Evolutionary conservation across 345 rosid genomes (phyloP), one percentile per base, ranked within the genome.

Genomic region (thale cress (Arabidopsis thaliana)): DNA sequence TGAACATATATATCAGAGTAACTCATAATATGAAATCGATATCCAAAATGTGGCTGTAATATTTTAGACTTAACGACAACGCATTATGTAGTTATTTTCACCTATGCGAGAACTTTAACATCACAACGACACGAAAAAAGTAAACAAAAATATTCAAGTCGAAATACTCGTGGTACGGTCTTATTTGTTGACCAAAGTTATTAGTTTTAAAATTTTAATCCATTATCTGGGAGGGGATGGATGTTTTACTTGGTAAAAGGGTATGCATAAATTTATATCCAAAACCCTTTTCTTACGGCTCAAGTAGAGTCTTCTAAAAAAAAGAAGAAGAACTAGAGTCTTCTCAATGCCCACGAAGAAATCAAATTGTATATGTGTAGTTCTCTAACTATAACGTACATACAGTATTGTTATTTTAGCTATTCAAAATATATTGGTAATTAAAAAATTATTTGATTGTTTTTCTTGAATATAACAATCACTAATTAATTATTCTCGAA

Each of bases 241-340:
- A 16, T 67, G 61, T 67, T 67, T 73, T 75, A 67, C 61, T 59
- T 59, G 60, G 79, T 75, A 67, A 75, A 9, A 59, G 49, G 59
- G 53, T 67, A 12, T 66, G 68, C 10, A 49, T 38, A 59, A 49
- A 50, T 12, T 20, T 75, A 16, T 59, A 75, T 6, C 10, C 25
- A 7, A 73, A 73, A 67, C 41, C 68, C 67, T 6, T 59, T 22
- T 56, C n/a, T 22, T 16, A 59, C 62, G 73, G 8, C 5, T 49
- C 37, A 8, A 46, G 50, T 46, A 6, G 6, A 42, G 6, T 42
- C 7, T 42, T 42, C 46, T 42, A 16, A 16, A 16, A 16, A 16
- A 16, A 16, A 16, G 20, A 16, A 16, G 20, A 16, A 16, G 20
- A 16, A 16, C 20, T 46, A 6, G 6, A 42, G 6, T 42, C 7